These are phyloP conservation scores for Fusarium buharicum DNA, from an alignment of 2,329 filamentous ascomycete species.

Conservation along the genomic window DNA sequence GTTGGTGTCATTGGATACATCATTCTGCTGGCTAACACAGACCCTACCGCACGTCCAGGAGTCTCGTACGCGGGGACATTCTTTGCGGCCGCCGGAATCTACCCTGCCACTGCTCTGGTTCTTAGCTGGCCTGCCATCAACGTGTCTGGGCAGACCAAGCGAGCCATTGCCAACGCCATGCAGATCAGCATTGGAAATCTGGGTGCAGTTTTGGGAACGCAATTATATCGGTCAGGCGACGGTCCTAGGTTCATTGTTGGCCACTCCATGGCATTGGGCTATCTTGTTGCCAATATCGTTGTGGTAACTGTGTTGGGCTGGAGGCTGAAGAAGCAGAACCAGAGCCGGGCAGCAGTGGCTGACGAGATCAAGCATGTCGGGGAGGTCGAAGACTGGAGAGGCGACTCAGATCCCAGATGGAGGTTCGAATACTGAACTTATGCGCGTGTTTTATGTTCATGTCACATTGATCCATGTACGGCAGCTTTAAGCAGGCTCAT, in stretches of 20 bases:
- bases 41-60: conserved; percentile 60
- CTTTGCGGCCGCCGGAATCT: conserved; percentile 74
- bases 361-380: conserved; percentile 61
- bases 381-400: conserved; percentile 64
- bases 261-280: conserved; percentile 73
- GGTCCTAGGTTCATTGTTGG: conserved; percentile 73
- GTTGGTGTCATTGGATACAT: conserved; percentile 72
- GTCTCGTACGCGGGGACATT: conserved; percentile 70
- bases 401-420: conserved; percentile 73
- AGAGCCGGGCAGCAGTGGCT: conserved; percentile 56
- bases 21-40: conserved; percentile 64
- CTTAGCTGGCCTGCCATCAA: conserved; percentile 79
- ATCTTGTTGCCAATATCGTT: conserved; percentile 67
- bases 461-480: no score
- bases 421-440: conserved; percentile 68
- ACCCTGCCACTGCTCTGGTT: conserved; percentile 70
- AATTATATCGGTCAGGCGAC: conserved; percentile 70
- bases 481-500: no score
- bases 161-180: conserved; percentile 74
- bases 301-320: conserved; percentile 65
- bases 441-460: no score
- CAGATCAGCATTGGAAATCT: conserved; percentile 78
- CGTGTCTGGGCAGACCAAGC: conserved; percentile 75
- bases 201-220: conserved; percentile 75
- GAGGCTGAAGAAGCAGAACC: conserved; percentile 68